Percentiles rank a stretch among this genome's conserved stretches.
Conservation (phyloP, 768 basidiomycete genomes). For the Tylopilus intermedius region DNA sequence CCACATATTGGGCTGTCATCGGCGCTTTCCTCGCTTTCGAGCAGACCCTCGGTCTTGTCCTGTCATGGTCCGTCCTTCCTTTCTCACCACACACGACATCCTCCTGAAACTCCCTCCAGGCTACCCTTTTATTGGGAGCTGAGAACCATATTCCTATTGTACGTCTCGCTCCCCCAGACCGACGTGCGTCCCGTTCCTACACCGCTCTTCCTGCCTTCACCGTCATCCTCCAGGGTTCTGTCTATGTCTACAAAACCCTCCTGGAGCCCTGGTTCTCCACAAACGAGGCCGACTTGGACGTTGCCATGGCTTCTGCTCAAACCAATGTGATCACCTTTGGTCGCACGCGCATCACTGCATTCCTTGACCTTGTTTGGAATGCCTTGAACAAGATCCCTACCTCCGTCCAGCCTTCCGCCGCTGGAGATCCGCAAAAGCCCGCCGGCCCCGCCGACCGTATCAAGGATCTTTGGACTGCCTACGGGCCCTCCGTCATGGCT, state of each 20-base stretch:
- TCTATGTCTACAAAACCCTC: conserved; percentile 56
- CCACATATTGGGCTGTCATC: conserved; percentile 62
- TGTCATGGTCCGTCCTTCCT: conserved; percentile 51
- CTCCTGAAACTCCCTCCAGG: conserved; percentile 37
- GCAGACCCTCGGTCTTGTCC: conserved; percentile 55
- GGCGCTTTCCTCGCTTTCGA: conserved; percentile 59
- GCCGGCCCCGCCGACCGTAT: conserved; percentile 27
- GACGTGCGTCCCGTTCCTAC: conserved; percentile 39
- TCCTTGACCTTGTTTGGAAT: conserved; percentile 46
- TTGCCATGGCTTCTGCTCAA: conserved; percentile 51
- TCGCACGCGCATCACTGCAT: conserved; percentile 43
- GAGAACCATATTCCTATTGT: conserved; percentile 64
- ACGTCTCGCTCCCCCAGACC: conserved; percentile 64
- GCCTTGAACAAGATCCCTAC: conserved; percentile 36
- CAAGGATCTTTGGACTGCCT: conserved; percentile 38
- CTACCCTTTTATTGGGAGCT: conserved; percentile 74
- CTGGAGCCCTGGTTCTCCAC: conserved; percentile 55
- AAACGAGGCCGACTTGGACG: conserved; percentile 60
- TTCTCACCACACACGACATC: not conserved
- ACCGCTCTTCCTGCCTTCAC: conserved; percentile 4
- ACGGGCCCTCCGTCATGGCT: conserved; percentile 37
- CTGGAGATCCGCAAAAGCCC: conserved; percentile 20
- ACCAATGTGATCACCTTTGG: conserved; percentile 50
- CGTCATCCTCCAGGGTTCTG: conserved; percentile 49
- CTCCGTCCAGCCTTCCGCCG: conserved; percentile 23